Evolutionary conservation across 805 yeast species (phyloP), one percentile per base, ranked within the genome.

Genomic region (Candida glaebosa): DNA sequence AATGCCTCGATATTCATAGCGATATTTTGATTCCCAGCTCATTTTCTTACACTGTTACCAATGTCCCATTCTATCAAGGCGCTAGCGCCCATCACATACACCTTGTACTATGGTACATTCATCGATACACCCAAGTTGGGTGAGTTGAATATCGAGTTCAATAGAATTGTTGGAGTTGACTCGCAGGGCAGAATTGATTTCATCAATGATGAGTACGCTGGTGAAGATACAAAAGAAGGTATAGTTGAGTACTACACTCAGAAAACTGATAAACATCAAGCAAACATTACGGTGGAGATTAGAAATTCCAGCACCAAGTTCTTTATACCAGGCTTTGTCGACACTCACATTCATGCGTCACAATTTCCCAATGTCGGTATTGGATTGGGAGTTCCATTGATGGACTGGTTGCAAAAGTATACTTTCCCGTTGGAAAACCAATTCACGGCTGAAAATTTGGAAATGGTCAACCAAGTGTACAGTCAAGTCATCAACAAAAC

Each of bases 391-490:
- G 71, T 87, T 2, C 91, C 96, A 1, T 69, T 93, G 33, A 67
- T 93, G 42, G 95, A 91, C 49, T 93, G 99, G 99, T 72, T 93
- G 36, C 75, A 79, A 18, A 79, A 75, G 17, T 89, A 88, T 59
- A 93, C 99, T 0, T 93, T 90, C 69, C 95, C 96, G 1, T 61
- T 90, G 42, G 99, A 93, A 61, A 69, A 85, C 5, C 73, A 85
- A 3, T 75, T 87, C 49, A 14, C n/a, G 46, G 20, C 41, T 1
- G 65, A 62, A 15, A 78, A 83, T 47, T 50, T 75, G 17, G 53
- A 58, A 1, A 57, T 72, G 35, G 96, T 96, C 0, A 49, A 62
- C 9, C 57, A 68, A 5, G 81, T 90, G 1, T 93, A 91, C 58
- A 50, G 72, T 10, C 76, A 73, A 49, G 85, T 84, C 4, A 78